phyloP scores from a whole-genome alignment of 2,329 filamentous ascomycete species.

The Teratosphaeria destructans region DNA sequence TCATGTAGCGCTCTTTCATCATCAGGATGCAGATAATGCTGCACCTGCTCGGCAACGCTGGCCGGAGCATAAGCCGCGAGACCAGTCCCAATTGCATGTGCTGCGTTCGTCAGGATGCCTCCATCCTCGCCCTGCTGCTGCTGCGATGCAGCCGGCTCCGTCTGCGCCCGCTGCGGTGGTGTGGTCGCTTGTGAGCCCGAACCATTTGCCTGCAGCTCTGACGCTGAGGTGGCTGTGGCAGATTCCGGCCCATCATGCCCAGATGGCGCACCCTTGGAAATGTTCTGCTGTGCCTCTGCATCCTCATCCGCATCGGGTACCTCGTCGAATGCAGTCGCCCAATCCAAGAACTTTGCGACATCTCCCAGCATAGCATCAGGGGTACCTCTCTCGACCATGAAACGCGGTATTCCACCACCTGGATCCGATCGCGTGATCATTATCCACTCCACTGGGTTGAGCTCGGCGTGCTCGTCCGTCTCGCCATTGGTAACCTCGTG shows the following conservation, averaged over 20 bases:
- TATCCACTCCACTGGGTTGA: slow-evolving; percentile 72
- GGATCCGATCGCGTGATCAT: slow-evolving; percentile 88
- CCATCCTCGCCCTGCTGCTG: slow-evolving; percentile 4
- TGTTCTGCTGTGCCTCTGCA: slow-evolving; percentile 13
- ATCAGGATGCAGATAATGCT: slow-evolving; percentile 12
- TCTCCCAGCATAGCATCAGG: slow-evolving; percentile 70
- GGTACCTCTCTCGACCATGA: slow-evolving; percentile 84
- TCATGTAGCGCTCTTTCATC: neutral
- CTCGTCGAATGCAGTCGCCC: slow-evolving; percentile 51
- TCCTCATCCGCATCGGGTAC: slow-evolving; percentile 27
- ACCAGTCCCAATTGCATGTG: slow-evolving; percentile 20
- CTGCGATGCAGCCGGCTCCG: neutral
- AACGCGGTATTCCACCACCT: slow-evolving; percentile 76
- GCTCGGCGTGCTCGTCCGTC: slow-evolving; percentile 27
- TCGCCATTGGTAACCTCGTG: slow-evolving; percentile 15
- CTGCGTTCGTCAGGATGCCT: slow-evolving; percentile 22
- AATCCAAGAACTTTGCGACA: slow-evolving; percentile 71
- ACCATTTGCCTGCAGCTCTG: neutral
- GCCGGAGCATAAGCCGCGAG: slow-evolving; percentile 26
- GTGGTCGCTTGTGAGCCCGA: neutral
- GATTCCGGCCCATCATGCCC: neutral
- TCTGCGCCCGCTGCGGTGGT: neutral
- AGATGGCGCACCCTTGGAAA: neutral
- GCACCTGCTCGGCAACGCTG: slow-evolving; percentile 18
- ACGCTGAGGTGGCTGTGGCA: neutral